Conservation (phyloP, 257 asterid species). For the Petunia axillaris region DNA sequence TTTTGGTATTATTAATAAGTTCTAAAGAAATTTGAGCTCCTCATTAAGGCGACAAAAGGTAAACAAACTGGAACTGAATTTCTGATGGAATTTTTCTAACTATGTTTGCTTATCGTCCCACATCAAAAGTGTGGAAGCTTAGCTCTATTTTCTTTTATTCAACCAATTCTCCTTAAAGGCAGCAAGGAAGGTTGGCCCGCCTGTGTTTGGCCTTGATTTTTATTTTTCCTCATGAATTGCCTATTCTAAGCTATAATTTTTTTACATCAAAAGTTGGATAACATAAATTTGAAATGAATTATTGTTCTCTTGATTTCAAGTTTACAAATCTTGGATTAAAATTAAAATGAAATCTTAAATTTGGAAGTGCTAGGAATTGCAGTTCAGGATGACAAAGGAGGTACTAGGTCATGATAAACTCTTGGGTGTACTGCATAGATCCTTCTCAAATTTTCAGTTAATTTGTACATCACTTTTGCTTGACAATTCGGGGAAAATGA, state of each 20-base stretch:
- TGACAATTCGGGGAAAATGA: too few relatives aligned
- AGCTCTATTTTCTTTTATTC: background rate
- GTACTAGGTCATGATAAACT: background rate
- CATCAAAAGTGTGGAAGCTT: background rate
- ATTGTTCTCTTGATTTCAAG: too few relatives aligned
- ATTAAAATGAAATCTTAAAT: background rate
- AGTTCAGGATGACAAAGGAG: background rate
- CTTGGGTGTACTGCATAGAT: background rate
- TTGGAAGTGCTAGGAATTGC: background rate
- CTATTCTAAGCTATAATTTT: background rate
- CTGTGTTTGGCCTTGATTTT: background rate
- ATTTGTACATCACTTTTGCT: too few relatives aligned
- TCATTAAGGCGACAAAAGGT: background rate
- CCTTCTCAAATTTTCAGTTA: too few relatives aligned
- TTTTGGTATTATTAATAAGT: background rate
- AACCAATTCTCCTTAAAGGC: background rate
- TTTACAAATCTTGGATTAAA: too few relatives aligned
- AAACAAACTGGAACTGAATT: background rate
- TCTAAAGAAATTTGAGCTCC: slow-evolving; percentile 9
- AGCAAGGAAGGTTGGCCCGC: background rate
- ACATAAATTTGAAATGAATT: background rate
- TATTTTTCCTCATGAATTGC: background rate
- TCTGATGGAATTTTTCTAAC: background rate
- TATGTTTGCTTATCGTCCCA: background rate
- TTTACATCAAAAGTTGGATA: background rate